A percentile compares a stretch with the other conserved stretches of the same genome.
Conservation (phyloP, 805 yeast species). For the Kluyveromyces starmeri region DNA sequence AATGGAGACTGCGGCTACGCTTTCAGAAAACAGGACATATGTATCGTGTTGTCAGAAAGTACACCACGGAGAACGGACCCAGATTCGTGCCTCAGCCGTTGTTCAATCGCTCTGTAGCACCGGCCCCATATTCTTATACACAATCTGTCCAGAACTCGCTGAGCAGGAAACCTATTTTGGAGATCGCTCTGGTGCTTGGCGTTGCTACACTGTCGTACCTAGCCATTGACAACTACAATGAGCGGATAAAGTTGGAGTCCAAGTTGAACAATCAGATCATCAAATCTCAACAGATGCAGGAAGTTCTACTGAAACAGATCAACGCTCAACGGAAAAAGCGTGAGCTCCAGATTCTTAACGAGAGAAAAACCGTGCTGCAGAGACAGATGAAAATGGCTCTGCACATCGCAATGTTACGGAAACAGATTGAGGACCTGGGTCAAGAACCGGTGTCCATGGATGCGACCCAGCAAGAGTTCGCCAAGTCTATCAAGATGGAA, state of each 20-base stretch:
- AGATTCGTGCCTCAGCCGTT: conserved; percentile 1
- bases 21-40: too few species aligned
- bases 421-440: conserved; percentile 51
- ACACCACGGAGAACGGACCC: background rate
- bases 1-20: too few species aligned
- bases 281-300: conserved; percentile 27
- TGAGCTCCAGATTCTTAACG: conserved; percentile 44
- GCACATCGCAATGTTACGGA: conserved; percentile 57
- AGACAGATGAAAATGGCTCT: conserved; percentile 52
- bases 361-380: conserved; percentile 38
- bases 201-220: conserved; percentile 38
- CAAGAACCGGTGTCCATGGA: conserved; percentile 49
- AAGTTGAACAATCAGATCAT: conserved; percentile 27
- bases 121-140: conserved; percentile 1
- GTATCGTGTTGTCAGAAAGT: background rate
- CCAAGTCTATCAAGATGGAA: conserved; percentile 48
- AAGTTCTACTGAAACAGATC: conserved; percentile 38
- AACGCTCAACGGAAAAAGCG: conserved; percentile 43
- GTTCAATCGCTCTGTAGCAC: conserved; percentile 2
- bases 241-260: conserved; percentile 31
- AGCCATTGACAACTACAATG: conserved; percentile 43
- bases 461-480: conserved; percentile 45
- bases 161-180: conserved; percentile 24
- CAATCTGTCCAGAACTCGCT: background rate
- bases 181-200: conserved; percentile 35